Percentiles rank a stretch among this genome's conserved stretches.
Conservation (phyloP, 1,284 basidiomycete genomes). For the Sporisorium graminicola region DNA sequence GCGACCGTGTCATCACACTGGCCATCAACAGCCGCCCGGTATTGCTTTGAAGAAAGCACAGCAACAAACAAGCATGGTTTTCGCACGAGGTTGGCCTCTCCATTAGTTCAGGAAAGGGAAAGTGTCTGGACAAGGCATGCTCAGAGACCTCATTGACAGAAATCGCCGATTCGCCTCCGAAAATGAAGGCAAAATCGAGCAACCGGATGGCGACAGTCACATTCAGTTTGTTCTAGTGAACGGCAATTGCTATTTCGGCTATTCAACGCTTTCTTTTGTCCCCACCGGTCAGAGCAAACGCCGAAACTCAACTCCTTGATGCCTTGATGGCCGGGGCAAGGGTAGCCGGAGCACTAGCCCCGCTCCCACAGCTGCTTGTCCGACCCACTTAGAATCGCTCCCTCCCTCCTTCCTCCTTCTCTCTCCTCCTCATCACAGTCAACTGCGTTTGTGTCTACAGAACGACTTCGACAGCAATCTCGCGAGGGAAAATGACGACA, state of each 20-base stretch:
- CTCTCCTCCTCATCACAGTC: not conserved
- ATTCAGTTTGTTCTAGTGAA: too few species aligned
- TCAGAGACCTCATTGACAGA: too few species aligned
- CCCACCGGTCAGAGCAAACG: not conserved
- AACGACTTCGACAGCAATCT: too few species aligned
- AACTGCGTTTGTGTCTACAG: not conserved
- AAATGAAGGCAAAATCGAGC: not conserved
- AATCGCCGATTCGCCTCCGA: conserved; percentile 16
- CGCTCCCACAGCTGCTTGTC: not conserved
- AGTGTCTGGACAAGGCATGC: too few species aligned
- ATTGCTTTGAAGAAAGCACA: too few species aligned
- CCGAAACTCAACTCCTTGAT: too few species aligned
- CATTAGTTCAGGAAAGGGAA: too few species aligned
- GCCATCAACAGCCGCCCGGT: not conserved
- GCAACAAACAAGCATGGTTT: too few species aligned
- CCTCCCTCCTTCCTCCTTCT: not conserved
- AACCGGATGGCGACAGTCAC: not conserved
- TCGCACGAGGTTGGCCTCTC: too few species aligned
- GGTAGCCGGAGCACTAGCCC: not conserved
- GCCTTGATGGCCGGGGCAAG: not conserved
- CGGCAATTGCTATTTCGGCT: conserved; percentile 5
- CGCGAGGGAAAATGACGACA: conserved; percentile 5
- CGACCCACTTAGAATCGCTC: too few species aligned
- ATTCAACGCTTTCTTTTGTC: too few species aligned
- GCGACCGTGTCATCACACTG: not conserved